Percentiles rank a stretch among this genome's conserved stretches.
These are phyloP conservation scores for Rusavskia elegans DNA, from an alignment of 495 filamentous ascomycete species.

Conservation along the genomic window DNA sequence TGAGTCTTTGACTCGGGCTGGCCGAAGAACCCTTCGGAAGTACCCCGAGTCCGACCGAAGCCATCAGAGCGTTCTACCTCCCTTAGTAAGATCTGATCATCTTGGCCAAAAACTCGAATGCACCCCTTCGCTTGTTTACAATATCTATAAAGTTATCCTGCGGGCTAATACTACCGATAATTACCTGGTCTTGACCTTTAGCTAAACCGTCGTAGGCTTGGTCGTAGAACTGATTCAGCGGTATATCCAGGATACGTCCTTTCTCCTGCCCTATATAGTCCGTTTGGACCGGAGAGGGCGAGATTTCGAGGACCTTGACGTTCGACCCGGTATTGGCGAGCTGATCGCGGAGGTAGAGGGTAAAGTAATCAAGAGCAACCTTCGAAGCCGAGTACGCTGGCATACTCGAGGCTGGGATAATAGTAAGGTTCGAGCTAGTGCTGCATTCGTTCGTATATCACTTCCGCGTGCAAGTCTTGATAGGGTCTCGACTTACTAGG, in stretches of 20 bases:
- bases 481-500: conserved; percentile 12
- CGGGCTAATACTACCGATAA: conserved; percentile 18
- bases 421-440: conserved; percentile 26
- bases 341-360: conserved; percentile 42
- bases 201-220: conserved; percentile 37
- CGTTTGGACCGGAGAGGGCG: conserved; percentile 52
- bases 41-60: no score
- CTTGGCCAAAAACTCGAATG: conserved; percentile 19
- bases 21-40: no score
- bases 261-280: conserved; percentile 23
- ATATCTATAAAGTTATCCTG: conserved; percentile 19
- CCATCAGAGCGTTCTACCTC: no score
- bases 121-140: conserved; percentile 19
- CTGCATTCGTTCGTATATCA: conserved; percentile 7
- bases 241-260: conserved; percentile 38
- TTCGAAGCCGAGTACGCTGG: conserved; percentile 28
- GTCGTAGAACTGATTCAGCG: conserved; percentile 38
- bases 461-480: background rate
- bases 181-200: conserved; percentile 28
- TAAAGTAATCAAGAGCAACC: conserved; percentile 28
- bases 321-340: conserved; percentile 23
- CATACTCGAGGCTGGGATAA: conserved; percentile 23
- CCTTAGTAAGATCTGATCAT: conserved; percentile 11
- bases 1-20: no score
- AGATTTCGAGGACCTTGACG: conserved; percentile 46